Conservation (phyloP, 2,329 filamentous ascomycete genomes). For the Chaetomiaceae sp. region DNA sequence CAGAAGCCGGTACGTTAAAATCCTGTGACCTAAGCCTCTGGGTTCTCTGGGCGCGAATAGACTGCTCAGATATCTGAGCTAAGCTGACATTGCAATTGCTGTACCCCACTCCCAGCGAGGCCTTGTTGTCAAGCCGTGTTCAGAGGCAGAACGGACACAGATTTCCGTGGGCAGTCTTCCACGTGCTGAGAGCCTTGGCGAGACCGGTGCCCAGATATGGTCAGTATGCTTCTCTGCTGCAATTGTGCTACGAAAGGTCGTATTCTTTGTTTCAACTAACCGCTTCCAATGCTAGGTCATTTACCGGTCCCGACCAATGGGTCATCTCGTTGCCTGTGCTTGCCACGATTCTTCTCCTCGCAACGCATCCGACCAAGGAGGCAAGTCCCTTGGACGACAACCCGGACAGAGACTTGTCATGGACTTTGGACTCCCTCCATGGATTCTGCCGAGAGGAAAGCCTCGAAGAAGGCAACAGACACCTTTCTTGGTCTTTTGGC, state of each 20-base stretch:
- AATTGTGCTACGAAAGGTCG: background rate
- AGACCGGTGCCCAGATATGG: background rate
- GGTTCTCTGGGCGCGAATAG: too few species aligned
- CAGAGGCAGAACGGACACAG: background rate
- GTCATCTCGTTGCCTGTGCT: constrained; percentile 4
- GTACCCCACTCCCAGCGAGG: background rate
- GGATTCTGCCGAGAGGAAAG: constrained; percentile 1
- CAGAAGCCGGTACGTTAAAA: background rate
- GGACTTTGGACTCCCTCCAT: constrained; percentile 3
- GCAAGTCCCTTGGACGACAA: background rate
- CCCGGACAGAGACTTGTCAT: constrained; percentile 1
- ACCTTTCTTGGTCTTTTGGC: constrained; percentile 3
- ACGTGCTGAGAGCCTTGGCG: background rate
- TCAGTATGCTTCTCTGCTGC: background rate
- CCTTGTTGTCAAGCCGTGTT: background rate
- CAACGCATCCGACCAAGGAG: constrained; percentile 3
- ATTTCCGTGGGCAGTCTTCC: background rate
- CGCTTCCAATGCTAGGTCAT: background rate
- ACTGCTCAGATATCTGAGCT: background rate
- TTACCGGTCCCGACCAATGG: constrained; percentile 3
- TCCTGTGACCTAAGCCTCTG: too few species aligned
- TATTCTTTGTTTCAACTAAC: background rate
- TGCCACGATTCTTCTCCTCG: constrained; percentile 1
- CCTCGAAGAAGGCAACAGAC: constrained; percentile 1
- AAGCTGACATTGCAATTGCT: background rate